Percentiles rank a stretch among this genome's conserved stretches.
phyloP scores from a whole-genome alignment of 805 yeast species.

The Suhomyces pyralidae region DNA sequence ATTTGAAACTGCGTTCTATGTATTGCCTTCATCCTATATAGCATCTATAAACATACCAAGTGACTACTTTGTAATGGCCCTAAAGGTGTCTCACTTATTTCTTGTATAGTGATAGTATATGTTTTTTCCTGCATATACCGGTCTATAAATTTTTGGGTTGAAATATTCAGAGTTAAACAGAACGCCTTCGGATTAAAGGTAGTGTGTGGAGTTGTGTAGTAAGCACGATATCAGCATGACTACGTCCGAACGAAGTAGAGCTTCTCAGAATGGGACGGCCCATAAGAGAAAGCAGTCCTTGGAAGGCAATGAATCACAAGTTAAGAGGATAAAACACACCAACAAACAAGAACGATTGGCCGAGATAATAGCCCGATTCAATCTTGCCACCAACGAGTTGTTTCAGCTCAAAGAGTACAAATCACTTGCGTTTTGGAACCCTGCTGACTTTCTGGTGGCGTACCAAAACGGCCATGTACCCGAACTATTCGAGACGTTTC shows the following conservation, averaged over 20 bases:
- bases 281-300: not conserved
- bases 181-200: not conserved
- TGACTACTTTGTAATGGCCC: no score
- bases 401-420: slow-evolving; percentile 62
- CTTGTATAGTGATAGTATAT: no score
- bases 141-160: not conserved
- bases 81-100: no score
- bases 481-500: slow-evolving; percentile 30
- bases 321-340: not conserved
- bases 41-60: not conserved
- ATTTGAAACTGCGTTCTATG: no score
- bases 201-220: not conserved
- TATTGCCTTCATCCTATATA: no score
- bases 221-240: not conserved
- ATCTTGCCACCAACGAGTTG: slow-evolving; percentile 53
- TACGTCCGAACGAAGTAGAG: slow-evolving; percentile 1
- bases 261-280: not conserved
- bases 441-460: slow-evolving; percentile 35
- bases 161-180: not conserved
- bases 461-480: slow-evolving; percentile 23
- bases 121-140: not conserved
- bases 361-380: slow-evolving; percentile 44
- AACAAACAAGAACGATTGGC: slow-evolving; percentile 29
- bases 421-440: slow-evolving; percentile 62
- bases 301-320: not conserved